Conservation (phyloP, 176 grass and related monocot species). For the Urochloa ruziziensis region DNA sequence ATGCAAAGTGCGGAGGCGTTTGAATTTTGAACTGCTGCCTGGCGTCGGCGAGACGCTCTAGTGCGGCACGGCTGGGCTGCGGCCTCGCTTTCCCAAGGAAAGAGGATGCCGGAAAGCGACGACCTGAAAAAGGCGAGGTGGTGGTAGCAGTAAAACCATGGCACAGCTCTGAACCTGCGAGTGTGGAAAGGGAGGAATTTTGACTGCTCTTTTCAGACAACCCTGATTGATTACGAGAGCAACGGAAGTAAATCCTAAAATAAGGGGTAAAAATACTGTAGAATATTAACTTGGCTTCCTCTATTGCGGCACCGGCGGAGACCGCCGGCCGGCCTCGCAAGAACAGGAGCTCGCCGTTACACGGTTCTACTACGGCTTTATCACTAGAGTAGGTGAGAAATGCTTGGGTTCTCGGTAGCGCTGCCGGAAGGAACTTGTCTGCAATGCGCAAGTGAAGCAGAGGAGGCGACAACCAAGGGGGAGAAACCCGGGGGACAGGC, state of each 20-base stretch:
- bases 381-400: neutral
- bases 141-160: neutral
- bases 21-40: slow-evolving; percentile 49
- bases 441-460: neutral
- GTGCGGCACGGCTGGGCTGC: slow-evolving; percentile 4
- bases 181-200: neutral
- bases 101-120: slow-evolving; percentile 13
- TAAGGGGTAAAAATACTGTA: neutral
- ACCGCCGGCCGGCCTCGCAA: neutral
- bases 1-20: slow-evolving; percentile 12
- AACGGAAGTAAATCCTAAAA: neutral
- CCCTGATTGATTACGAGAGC: neutral
- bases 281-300: neutral
- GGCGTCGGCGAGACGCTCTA: neutral
- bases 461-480: too few relatives aligned
- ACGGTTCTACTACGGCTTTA: neutral
- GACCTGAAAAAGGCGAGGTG: slow-evolving; percentile 26
- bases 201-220: neutral
- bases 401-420: neutral
- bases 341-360: neutral
- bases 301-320: neutral
- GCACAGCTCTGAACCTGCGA: neutral
- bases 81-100: neutral
- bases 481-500: neutral
- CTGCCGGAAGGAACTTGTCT: neutral